Base-by-base conservation (phyloP, 768 basidiomycete species). In the Tephrocybe sp. region DNA sequence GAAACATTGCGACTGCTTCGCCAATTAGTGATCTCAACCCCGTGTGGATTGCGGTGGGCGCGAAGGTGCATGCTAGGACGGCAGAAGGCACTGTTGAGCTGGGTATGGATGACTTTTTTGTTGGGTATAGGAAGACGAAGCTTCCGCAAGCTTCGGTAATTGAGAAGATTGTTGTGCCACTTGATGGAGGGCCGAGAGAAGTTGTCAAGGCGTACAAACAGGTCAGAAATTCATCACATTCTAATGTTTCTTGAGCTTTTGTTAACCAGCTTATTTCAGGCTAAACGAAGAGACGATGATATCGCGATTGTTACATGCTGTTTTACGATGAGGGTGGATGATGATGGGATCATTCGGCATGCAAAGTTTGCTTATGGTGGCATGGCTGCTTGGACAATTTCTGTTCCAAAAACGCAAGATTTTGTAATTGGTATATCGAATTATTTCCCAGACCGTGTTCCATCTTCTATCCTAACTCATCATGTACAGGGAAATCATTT, bases 21-120 rank as follows among this genome's bases (percentile, higher is more conserved):
- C 55, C 55, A 4, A 56, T 56, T 39, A 56, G 55, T 16, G 55
- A 56, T 19, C 55, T 56, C 11, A 56, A 56, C 18, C 55, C 55
- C 1, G 55, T 56, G n/a, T 56, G 50, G 50, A 30, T 56, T 4
- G 55, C 47, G 2, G 33, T 47, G 1, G 55, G 51, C 8, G 50
- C 51, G 2, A 52, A 49, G 30, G 21, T 56, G 15, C 22, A 52
- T 16, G 50, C 24, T n/a, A 29, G 40, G 23, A 52, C 44, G 6
- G 8, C 23, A 1, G 39, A 49, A 30, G 47, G 47, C 6, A 40
- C 22, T 12, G 23, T 39, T 3, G 55, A 56, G 41, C 18, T 56
- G 9, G 43, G 50, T 6, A 52, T 56, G 55, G 47, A 56, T 39
- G 51, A 56, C 16, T 56, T 56, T 31, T 56, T 56, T 16, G 34